A percentile compares a stretch with the other conserved stretches of the same genome.
These are phyloP conservation scores for Entomophthora muscae DNA, from an alignment of 371 early-diverging fungal genomes.

Conservation along the genomic window DNA sequence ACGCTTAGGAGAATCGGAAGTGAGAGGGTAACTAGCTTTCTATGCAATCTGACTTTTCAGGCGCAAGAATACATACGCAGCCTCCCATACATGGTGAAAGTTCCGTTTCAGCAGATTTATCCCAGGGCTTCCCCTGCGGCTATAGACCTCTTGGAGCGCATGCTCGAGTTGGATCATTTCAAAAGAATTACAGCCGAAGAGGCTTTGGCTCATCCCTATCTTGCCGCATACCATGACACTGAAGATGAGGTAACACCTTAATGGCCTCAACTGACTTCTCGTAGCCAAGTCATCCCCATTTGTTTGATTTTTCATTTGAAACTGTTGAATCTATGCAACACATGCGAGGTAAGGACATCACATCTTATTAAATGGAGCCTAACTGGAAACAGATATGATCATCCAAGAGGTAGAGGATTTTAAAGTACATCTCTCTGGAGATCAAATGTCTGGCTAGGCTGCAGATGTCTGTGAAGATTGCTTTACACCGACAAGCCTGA, in stretches of 20 bases:
- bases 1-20: conserved; percentile 68
- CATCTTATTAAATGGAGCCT: conserved; percentile 3
- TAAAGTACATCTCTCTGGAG: conserved; percentile 15
- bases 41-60: conserved; percentile 16
- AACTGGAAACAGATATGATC: conserved; percentile 41
- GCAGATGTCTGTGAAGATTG: too few relatives aligned
- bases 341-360: conserved; percentile 48
- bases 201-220: conserved; percentile 62
- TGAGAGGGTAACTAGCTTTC: conserved; percentile 32
- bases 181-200: conserved; percentile 64
- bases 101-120: conserved; percentile 68
- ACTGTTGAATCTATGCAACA: conserved; percentile 63
- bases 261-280: background rate
- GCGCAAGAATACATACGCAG: conserved; percentile 91
- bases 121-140: conserved; percentile 55
- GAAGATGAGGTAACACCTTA: conserved; percentile 39
- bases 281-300: conserved; percentile 35
- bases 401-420: conserved; percentile 68
- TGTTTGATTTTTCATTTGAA: conserved; percentile 91
- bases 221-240: conserved; percentile 54
- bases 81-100: conserved; percentile 71
- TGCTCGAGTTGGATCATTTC: conserved; percentile 64
- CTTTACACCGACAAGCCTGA: too few relatives aligned
- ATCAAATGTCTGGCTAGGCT: too few relatives aligned
- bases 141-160: conserved; percentile 57